A percentile compares a stretch with the other conserved stretches of the same genome.
Evolutionary conservation across 202 grass and related monocot species (phyloP).

Genomic region (Thinopyrum obtusiflorum): DNA sequence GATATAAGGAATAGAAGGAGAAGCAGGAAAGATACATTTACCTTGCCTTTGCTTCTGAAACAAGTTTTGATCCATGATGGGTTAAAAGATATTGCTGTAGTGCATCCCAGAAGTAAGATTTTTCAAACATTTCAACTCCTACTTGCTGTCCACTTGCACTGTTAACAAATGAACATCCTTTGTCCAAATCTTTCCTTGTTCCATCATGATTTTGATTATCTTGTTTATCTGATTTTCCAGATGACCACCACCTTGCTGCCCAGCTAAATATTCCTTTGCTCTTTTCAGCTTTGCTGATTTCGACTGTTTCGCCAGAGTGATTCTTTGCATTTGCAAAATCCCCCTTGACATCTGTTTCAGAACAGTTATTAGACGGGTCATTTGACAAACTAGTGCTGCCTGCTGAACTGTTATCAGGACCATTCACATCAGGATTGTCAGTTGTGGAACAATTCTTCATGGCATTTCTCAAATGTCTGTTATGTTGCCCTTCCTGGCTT

Average conservation of each 20-base stretch:
- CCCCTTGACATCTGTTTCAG: conserved; percentile 15
- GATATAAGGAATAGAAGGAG: neutral
- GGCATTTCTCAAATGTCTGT: conserved; percentile 23
- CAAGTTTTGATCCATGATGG: conserved; percentile 31
- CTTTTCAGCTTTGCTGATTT: conserved; percentile 27
- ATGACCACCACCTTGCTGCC: conserved; percentile 32
- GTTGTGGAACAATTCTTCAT: conserved; percentile 12
- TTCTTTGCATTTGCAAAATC: neutral
- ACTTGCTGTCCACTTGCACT: conserved; percentile 14
- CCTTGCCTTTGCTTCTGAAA: conserved; percentile 52
- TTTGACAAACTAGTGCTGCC: conserved; percentile 6
- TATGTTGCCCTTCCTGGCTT: conserved; percentile 7
- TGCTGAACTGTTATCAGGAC: conserved; percentile 8
- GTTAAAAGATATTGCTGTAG: conserved; percentile 45
- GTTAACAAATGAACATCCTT: conserved; percentile 14
- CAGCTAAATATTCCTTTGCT: conserved; percentile 31
- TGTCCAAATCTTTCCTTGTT: conserved; percentile 11
- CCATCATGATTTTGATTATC: conserved; percentile 10
- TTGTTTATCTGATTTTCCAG: conserved; percentile 32
- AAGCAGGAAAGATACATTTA: conserved; percentile 23
- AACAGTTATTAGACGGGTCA: neutral
- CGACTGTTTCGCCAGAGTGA: neutral
- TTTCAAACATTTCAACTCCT: conserved; percentile 39
- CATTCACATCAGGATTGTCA: conserved; percentile 8
- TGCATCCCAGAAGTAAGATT: conserved; percentile 44